phyloP scores from a whole-genome alignment of 163 green algal species.

The Scenedesmus sp. region DNA sequence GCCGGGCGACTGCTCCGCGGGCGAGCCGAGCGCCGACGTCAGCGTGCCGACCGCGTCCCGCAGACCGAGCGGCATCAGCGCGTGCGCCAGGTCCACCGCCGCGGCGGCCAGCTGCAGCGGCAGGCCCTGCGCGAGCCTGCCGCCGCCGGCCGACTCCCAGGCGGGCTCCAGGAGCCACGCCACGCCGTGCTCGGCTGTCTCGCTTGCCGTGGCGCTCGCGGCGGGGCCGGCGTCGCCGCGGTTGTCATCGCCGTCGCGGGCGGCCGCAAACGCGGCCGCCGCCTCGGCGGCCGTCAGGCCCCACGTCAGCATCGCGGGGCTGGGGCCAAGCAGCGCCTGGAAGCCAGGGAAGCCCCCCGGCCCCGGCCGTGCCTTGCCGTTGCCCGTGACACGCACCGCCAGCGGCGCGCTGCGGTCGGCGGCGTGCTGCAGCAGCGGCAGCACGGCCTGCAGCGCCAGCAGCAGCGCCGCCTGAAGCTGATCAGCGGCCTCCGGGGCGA shows the following conservation, averaged over 20 bases:
- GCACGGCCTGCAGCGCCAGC: background rate
- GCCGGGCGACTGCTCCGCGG: background rate
- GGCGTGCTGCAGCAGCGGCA: constrained; percentile 30
- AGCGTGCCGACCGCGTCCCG: too few species aligned
- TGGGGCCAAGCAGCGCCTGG: constrained; percentile 13
- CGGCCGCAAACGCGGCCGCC: background rate
- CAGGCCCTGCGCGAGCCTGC: constrained; percentile 15
- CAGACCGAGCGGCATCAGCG: background rate
- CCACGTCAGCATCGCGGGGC: background rate
- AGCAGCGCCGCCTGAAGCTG: constrained; percentile 13
- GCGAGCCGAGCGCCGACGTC: too few species aligned
- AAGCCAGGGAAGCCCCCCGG: constrained; percentile 16
- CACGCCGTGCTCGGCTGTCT: too few species aligned
- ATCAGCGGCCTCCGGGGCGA: background rate
- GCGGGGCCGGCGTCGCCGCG: too few species aligned
- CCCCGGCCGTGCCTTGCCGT: background rate
- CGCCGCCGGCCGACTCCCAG: background rate
- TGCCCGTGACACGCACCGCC: background rate
- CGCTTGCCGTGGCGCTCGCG: too few species aligned
- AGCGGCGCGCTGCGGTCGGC: background rate
- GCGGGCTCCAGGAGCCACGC: constrained; percentile 26
- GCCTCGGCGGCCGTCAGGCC: background rate
- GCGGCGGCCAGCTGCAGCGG: constrained; percentile 34
- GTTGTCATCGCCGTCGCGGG: too few species aligned
- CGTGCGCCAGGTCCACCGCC: constrained; percentile 10